These are phyloP conservation scores for Thielaviopsis musarum DNA, from an alignment of 2,329 filamentous ascomycete species.

Conservation along the genomic window DNA sequence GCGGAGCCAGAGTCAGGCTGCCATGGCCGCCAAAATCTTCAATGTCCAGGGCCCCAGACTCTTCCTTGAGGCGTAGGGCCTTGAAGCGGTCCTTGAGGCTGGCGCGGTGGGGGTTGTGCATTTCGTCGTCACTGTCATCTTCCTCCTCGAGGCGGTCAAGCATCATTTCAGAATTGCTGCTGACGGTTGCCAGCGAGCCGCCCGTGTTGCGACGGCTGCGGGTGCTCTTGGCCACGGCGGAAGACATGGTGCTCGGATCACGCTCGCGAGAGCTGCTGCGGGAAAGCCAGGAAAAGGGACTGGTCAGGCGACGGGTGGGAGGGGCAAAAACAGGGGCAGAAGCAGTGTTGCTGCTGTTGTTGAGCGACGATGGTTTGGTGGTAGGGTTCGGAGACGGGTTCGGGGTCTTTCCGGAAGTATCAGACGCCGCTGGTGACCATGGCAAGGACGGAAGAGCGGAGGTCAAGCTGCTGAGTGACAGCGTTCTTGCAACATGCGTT, in stretches of 20 bases:
- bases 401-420: constrained; percentile 30
- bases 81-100: constrained; percentile 69
- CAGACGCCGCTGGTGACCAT: constrained; percentile 43
- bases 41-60: constrained; percentile 38
- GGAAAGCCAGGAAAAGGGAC: constrained; percentile 76
- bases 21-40: constrained; percentile 38
- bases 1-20: constrained; percentile 13
- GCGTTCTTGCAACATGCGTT: constrained; percentile 25
- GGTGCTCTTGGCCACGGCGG: constrained; percentile 27
- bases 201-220: constrained; percentile 50
- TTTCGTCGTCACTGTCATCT: constrained; percentile 23
- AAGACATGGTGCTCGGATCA: constrained; percentile 39
- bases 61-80: constrained; percentile 56
- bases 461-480: constrained; percentile 54
- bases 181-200: constrained; percentile 61
- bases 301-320: constrained; percentile 56
- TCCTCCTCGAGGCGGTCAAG: constrained; percentile 62
- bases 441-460: constrained; percentile 56
- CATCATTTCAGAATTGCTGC: constrained; percentile 69
- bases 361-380: constrained; percentile 19
- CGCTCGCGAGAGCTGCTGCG: constrained; percentile 25
- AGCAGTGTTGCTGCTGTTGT: constrained; percentile 16
- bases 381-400: constrained; percentile 20
- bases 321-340: constrained; percentile 17
- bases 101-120: constrained; percentile 26